phyloP scores from a whole-genome alignment of 2,329 filamentous ascomycete species.

The Fusarium multiceps region DNA sequence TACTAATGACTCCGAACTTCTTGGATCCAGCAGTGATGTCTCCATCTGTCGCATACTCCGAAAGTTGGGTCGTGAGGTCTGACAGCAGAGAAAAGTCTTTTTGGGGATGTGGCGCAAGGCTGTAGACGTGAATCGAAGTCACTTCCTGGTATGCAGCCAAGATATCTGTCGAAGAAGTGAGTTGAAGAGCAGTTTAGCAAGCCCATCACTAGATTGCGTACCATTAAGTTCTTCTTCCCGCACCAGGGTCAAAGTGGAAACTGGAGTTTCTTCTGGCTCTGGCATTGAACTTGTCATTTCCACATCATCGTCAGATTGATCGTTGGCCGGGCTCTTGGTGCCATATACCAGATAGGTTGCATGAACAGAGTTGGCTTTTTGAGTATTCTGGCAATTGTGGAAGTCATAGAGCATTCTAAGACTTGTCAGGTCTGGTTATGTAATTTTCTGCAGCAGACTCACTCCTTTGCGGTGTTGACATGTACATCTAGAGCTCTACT shows the following conservation, averaged over 20 bases:
- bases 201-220: not conserved
- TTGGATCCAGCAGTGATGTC: conserved; percentile 69
- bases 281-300: conserved; percentile 76
- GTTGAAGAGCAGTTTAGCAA: not conserved
- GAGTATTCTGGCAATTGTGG: conserved; percentile 82
- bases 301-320: conserved; percentile 69
- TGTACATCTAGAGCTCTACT: conserved; percentile 87
- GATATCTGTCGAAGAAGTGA: conserved; percentile 61
- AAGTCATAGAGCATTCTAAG: conserved; percentile 90
- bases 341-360: conserved; percentile 93
- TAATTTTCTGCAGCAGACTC: conserved; percentile 43
- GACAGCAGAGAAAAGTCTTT: conserved; percentile 77
- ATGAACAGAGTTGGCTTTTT: conserved; percentile 80
- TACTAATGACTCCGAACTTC: conserved; percentile 79
- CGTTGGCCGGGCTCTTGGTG: conserved; percentile 60
- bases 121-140: conserved; percentile 87
- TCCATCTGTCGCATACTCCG: conserved; percentile 65
- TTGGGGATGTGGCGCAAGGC: conserved; percentile 76
- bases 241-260: conserved; percentile 73
- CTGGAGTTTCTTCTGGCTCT: conserved; percentile 64
- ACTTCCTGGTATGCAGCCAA: conserved; percentile 78
- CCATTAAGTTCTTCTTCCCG: conserved; percentile 78
- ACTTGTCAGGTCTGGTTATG: conserved; percentile 29
- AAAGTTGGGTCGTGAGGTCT: conserved; percentile 73
- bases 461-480: conserved; percentile 91